These are phyloP conservation scores for Scleromitrula shiraiana DNA, from an alignment of 2,329 filamentous ascomycete species.

Conservation along the genomic window DNA sequence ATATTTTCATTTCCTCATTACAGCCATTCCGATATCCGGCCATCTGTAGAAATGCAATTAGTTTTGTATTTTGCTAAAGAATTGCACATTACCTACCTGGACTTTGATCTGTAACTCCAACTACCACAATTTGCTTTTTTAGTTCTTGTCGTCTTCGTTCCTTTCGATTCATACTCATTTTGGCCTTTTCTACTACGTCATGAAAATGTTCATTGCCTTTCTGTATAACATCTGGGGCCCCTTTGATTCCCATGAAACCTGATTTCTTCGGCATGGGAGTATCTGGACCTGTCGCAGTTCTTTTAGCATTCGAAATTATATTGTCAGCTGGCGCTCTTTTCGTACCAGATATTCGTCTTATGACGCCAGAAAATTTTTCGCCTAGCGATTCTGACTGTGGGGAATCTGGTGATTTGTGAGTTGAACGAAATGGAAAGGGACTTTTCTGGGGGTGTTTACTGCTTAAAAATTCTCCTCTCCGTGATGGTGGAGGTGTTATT, in stretches of 20 bases:
- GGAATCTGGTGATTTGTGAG: conserved; percentile 2
- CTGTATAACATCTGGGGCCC: conserved; percentile 9
- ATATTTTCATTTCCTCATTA: conserved; percentile 15
- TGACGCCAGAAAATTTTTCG: conserved; percentile 11
- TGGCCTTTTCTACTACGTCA: conserved; percentile 17
- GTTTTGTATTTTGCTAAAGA: background rate
- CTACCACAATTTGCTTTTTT: conserved; percentile 22
- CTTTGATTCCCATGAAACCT: conserved; percentile 12
- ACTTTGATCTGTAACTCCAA: conserved; percentile 21
- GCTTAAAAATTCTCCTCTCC: conserved; percentile 9
- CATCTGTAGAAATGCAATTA: conserved; percentile 11
- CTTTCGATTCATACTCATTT: conserved; percentile 12
- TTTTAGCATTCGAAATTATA: conserved; percentile 10
- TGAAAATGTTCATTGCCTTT: conserved; percentile 15
- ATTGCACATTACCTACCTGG: conserved; percentile 15
- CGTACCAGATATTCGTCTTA: conserved; percentile 11
- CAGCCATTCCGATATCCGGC: conserved; percentile 15
- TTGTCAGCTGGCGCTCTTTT: background rate
- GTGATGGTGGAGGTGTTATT: background rate
- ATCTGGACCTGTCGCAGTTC: conserved; percentile 15
- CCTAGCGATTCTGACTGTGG: background rate
- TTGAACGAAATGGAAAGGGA: conserved; percentile 15
- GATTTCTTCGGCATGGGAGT: conserved; percentile 14
- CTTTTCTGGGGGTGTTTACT: conserved; percentile 17
- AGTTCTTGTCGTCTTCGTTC: conserved; percentile 21